A percentile compares a stretch with the other conserved stretches of the same genome.
phyloP scores from a whole-genome alignment of 768 basidiomycete genomes.

The Phylloporus sp. region DNA sequence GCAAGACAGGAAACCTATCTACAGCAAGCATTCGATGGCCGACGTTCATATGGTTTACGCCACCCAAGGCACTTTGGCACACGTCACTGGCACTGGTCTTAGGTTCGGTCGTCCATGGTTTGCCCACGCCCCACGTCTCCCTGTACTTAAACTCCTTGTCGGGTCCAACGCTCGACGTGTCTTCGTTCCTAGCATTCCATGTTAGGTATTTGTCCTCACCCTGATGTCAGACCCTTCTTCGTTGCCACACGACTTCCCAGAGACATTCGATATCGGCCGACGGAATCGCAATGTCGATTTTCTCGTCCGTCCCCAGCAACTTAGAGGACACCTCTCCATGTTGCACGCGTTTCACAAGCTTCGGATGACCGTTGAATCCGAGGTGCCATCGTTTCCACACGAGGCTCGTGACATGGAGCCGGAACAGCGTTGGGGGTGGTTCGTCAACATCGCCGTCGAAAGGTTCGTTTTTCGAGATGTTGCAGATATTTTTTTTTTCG shows the following conservation, averaged over 20 bases:
- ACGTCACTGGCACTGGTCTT: too few relatives aligned
- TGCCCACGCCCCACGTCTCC: neutral
- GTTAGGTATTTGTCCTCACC: slow-evolving; percentile 1
- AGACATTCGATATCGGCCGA: slow-evolving; percentile 11
- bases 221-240: neutral
- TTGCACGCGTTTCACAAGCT: slow-evolving; percentile 27
- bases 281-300: neutral
- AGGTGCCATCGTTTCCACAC: slow-evolving; percentile 9
- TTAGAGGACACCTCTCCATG: slow-evolving; percentile 29
- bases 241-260: slow-evolving; percentile 13
- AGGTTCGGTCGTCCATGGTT: too few relatives aligned
- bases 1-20: too few relatives aligned
- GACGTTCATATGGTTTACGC: too few relatives aligned
- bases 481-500: neutral
- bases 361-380: slow-evolving; percentile 18
- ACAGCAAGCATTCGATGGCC: too few relatives aligned
- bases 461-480: slow-evolving; percentile 15
- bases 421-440: slow-evolving; percentile 36
- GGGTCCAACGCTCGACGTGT: too few relatives aligned
- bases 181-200: neutral
- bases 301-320: slow-evolving; percentile 23
- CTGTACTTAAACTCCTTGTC: neutral
- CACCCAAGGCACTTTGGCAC: too few relatives aligned
- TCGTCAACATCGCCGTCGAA: slow-evolving; percentile 36
- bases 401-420: slow-evolving; percentile 13